Percentiles rank a stretch among this genome's conserved stretches.
Conservation (phyloP, 2,329 filamentous ascomycete genomes). For the Penicillium sp. region DNA sequence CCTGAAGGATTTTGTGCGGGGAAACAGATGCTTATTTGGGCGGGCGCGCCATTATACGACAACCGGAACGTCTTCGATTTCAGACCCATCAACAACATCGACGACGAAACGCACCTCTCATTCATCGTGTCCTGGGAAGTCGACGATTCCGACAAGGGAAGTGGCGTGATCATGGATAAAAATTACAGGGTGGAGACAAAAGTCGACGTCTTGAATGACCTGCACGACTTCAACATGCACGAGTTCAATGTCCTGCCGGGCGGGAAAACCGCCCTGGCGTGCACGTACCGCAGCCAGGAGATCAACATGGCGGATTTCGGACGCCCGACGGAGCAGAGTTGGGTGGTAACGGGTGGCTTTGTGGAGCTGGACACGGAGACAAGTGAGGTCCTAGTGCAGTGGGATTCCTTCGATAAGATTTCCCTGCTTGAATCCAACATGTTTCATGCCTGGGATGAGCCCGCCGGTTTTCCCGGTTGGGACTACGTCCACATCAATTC, state of each 20-base stretch:
- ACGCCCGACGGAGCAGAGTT: slow-evolving; percentile 34
- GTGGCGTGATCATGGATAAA: slow-evolving; percentile 52
- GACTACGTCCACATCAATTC: slow-evolving; percentile 46
- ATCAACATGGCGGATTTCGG: slow-evolving; percentile 34
- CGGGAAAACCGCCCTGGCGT: slow-evolving; percentile 38
- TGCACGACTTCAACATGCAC: slow-evolving; percentile 43
- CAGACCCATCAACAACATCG: slow-evolving; percentile 48
- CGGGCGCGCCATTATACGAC: slow-evolving; percentile 49
- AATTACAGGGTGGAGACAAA: slow-evolving; percentile 49
- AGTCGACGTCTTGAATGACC: slow-evolving; percentile 34
- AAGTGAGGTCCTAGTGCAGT: slow-evolving; percentile 39
- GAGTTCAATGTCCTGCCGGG: slow-evolving; percentile 44
- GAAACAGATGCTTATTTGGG: slow-evolving; percentile 50
- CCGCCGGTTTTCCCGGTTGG: slow-evolving; percentile 28
- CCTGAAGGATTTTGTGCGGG: background rate
- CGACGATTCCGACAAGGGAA: slow-evolving; percentile 45
- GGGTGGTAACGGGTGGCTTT: slow-evolving; percentile 39
- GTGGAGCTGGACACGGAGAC: slow-evolving; percentile 42
- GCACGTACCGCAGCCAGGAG: slow-evolving; percentile 26
- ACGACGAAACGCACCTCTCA: slow-evolving; percentile 49
- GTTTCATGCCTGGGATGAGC: slow-evolving; percentile 21
- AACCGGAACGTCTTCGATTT: slow-evolving; percentile 53
- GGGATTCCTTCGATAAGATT: slow-evolving; percentile 39
- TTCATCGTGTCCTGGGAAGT: slow-evolving; percentile 44
- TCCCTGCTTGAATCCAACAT: slow-evolving; percentile 36